phyloP scores from a whole-genome alignment of 805 yeast species.

The Candida pseudofarinosa region DNA sequence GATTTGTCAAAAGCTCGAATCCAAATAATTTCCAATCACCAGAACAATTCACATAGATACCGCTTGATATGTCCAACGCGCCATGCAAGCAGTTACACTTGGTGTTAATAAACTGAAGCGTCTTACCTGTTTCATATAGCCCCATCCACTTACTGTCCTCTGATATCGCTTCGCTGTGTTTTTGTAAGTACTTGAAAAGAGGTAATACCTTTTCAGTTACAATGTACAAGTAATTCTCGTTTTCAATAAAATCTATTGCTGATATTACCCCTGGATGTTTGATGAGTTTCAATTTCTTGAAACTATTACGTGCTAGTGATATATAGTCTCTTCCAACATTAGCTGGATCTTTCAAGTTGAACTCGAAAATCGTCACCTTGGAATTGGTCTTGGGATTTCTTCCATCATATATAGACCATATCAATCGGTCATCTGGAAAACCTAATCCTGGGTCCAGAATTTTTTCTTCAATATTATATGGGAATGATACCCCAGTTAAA shows the following conservation, averaged over 20 bases:
- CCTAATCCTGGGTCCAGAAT: conserved; percentile 23
- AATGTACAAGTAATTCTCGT: conserved; percentile 52
- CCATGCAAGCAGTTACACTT: conserved; percentile 64
- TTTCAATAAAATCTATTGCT: conserved; percentile 60
- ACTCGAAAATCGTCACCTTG: conserved; percentile 63
- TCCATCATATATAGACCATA: conserved; percentile 68
- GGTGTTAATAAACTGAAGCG: conserved; percentile 54
- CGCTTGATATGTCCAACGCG: conserved; percentile 44
- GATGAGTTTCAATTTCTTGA: conserved; percentile 48
- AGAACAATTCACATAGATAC: conserved; percentile 56
- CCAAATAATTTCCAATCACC: conserved; percentile 90
- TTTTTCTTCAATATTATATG: conserved; percentile 51
- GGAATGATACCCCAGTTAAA: conserved; percentile 54
- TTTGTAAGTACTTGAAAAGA: conserved; percentile 35
- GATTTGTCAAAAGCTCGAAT: conserved; percentile 60
- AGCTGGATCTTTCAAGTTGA: conserved; percentile 42
- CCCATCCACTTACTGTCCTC: conserved; percentile 48
- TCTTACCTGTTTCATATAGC: conserved; percentile 48
- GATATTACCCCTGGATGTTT: conserved; percentile 67
- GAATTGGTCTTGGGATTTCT: conserved; percentile 45
- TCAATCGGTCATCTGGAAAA: conserved; percentile 25
- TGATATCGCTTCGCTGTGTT: conserved; percentile 21
- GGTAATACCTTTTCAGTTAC: conserved; percentile 68
- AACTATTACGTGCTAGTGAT: conserved; percentile 33
- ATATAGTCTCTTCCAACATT: conserved; percentile 21